Evolutionary conservation across 2,329 filamentous ascomycete genomes (phyloP).

Genomic region (Aspergillus pseudoterreus): DNA sequence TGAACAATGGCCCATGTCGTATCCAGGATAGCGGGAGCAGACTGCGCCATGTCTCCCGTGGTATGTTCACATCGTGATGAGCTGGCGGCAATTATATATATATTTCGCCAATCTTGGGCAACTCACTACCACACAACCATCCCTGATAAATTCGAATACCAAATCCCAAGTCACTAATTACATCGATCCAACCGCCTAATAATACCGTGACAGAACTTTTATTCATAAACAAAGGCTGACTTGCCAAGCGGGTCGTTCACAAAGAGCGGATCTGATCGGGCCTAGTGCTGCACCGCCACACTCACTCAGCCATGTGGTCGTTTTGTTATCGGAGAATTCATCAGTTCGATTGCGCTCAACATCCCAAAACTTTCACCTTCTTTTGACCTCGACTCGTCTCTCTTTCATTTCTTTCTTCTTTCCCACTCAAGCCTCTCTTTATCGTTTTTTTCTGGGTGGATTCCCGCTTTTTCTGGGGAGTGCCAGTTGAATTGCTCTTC

Average conservation of each 20-base stretch:
- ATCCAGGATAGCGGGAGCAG: no score
- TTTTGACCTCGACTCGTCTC: slow-evolving; percentile 1
- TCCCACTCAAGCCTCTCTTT: neutral
- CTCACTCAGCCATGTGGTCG: neutral
- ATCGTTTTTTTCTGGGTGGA: neutral
- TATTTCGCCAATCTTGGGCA: neutral
- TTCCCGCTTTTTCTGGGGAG: neutral
- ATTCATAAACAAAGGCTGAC: neutral
- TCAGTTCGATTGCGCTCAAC: neutral
- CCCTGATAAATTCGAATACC: no score
- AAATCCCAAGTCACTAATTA: no score
- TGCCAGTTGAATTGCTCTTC: neutral
- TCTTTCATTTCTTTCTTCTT: slow-evolving; percentile 6
- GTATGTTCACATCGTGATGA: no score
- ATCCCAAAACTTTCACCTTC: neutral
- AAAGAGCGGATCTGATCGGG: neutral
- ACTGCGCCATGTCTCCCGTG: no score
- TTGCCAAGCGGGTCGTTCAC: neutral
- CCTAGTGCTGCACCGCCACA: neutral
- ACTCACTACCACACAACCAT: neutral
- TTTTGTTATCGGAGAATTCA: neutral
- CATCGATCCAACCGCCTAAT: no score
- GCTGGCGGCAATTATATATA: no score
- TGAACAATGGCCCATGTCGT: no score
- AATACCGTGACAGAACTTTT: no score